Base-by-base conservation (phyloP, 2,329 filamentous ascomycete genomes). In the Diplodia corticola region DNA sequence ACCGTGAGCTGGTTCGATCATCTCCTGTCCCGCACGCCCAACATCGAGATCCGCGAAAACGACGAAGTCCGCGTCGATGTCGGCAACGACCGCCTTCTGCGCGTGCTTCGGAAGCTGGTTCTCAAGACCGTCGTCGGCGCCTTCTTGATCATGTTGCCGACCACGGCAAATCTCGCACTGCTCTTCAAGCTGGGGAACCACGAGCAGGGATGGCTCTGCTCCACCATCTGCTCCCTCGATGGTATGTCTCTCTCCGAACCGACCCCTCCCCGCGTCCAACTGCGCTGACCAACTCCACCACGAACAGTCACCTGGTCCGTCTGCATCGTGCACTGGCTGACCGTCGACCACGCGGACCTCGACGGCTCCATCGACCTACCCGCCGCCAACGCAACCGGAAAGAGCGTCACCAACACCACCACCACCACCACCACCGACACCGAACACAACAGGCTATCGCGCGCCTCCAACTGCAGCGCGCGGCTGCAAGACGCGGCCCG, bases 151-250 rank as follows among this genome's bases (percentile, higher is more conserved):
- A 69, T 80, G 59, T 22, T 79, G 0, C 77, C 79, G 5, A 81
- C 78, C 2, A 70, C 78, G 2, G 73, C 71, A 15, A 82, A 81
- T 60, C 59, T 81, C 0, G 70, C 68, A 0, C 65, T 77, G 12
- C 64, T 80, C 15, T 76, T 70, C 24, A 65, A 67, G 22, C 68
- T 75, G 17, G 51, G 70, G 5, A 78, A 77, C 1, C 69, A 72
- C 10, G 78, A 81, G 66, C 69, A 76, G 20, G 77, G 75, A 0
- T 81, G 79, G 78, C 67, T 81, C 4, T 81, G 79, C 66, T 73
- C 80, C 60, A 75, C 73, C 0, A 69, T 78, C 1, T 82, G 80
- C 69, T 77, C 73, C 1, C 68, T 78, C 12, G 79, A 81, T 66
- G 73, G 79, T 80, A 70, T 46, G 75, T 24, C 1, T 20, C 44